Evolutionary conservation across 768 basidiomycete genomes (phyloP).

Genomic region (Lentinula detonsa): DNA sequence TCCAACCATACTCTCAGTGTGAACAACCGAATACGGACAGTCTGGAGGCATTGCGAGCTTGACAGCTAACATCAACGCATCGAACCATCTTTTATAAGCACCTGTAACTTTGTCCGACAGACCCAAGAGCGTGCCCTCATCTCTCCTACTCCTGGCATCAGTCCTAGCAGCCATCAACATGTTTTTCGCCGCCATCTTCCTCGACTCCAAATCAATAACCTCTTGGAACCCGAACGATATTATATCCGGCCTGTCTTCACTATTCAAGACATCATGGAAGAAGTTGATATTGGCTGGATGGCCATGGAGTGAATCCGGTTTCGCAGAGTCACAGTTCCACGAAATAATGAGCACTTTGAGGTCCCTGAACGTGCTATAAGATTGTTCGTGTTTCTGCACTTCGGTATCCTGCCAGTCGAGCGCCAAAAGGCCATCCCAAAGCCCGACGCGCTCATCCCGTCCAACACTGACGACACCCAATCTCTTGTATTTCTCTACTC

Average conservation of each 20-base stretch:
- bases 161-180: slow-evolving; percentile 74
- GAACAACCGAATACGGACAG: slow-evolving; percentile 70
- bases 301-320: slow-evolving; percentile 66
- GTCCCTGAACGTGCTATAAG: slow-evolving; percentile 76
- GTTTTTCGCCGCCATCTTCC: slow-evolving; percentile 89
- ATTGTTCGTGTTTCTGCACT: slow-evolving; percentile 22
- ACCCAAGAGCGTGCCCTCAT: slow-evolving; percentile 15
- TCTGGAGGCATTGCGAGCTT: slow-evolving; percentile 68
- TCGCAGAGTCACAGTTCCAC: slow-evolving; percentile 91
- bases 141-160: slow-evolving; percentile 42
- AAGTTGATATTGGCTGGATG: slow-evolving; percentile 73
- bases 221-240: slow-evolving; percentile 96
- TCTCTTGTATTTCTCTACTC: slow-evolving; percentile 59
- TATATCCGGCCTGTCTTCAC: slow-evolving; percentile 77
- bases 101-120: slow-evolving; percentile 81
- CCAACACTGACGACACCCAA: slow-evolving; percentile 74
- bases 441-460: slow-evolving; percentile 61
- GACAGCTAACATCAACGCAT: slow-evolving; percentile 68
- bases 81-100: slow-evolving; percentile 87
- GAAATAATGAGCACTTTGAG: slow-evolving; percentile 76
- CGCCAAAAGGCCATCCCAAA: slow-evolving; percentile 90
- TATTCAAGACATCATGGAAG: slow-evolving; percentile 68
- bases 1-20: slow-evolving; percentile 88
- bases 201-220: slow-evolving; percentile 90
- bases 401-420: slow-evolving; percentile 58